These are phyloP conservation scores for Schwanniomyces sp. DNA, from an alignment of 805 yeast species.

Conservation along the genomic window DNA sequence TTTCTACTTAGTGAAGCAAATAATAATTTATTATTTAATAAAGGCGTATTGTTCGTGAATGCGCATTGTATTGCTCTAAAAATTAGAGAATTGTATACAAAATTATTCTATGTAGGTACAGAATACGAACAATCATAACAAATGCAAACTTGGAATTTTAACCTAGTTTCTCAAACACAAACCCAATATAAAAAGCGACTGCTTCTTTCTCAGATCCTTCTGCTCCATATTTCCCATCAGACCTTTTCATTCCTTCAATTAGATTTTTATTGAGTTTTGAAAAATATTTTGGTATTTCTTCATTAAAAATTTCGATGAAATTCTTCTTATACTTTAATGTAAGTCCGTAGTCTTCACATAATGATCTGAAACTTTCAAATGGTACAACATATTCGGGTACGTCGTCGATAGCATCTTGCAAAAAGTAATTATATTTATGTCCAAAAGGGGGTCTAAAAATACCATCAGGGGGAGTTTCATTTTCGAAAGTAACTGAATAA, in stretches of 20 bases:
- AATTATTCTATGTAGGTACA: background rate
- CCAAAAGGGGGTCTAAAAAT: conserved; percentile 78
- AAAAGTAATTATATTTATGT: conserved; percentile 73
- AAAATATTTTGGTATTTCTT: conserved; percentile 71
- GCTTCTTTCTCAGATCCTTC: conserved; percentile 90
- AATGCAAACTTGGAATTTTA: conserved; percentile 1
- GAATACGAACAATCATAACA: background rate
- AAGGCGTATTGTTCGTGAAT: background rate
- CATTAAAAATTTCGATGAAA: conserved; percentile 78
- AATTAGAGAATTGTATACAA: background rate
- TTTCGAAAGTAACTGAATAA: conserved; percentile 78
- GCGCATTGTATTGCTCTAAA: background rate
- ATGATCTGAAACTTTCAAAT: conserved; percentile 77
- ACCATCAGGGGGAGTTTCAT: conserved; percentile 74
- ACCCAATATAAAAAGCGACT: conserved; percentile 82
- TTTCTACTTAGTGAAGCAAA: background rate
- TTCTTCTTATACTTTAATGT: conserved; percentile 71
- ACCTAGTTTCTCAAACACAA: conserved; percentile 70
- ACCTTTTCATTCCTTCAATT: conserved; percentile 66
- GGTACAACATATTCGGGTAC: conserved; percentile 98
- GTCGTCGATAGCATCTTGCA: conserved; percentile 92
- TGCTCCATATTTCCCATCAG: conserved; percentile 81
- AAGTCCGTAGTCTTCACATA: conserved; percentile 82
- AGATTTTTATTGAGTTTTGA: conserved; percentile 57
- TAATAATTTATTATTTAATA: background rate